Evolutionary conservation across 108 stramenopile genomes (phyloP).

Genomic region (Parmales sp.): DNA sequence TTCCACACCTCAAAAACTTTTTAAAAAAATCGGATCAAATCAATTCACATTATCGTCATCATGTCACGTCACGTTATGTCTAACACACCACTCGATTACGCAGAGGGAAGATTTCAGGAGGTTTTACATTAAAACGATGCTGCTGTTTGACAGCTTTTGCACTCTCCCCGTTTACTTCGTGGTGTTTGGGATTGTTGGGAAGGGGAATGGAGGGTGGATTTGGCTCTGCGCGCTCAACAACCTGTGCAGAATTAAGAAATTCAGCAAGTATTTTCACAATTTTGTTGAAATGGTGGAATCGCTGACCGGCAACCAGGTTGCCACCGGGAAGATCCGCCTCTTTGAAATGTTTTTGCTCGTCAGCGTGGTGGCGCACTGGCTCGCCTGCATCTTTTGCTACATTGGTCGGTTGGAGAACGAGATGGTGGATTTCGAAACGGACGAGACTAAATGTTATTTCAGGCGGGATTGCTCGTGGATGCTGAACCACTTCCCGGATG

Average conservation of each 20-base stretch:
- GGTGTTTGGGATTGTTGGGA: neutral
- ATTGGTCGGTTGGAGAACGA: conserved; percentile 19
- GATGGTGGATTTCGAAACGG: too few relatives aligned
- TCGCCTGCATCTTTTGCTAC: conserved; percentile 29
- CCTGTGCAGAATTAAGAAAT: conserved; percentile 18
- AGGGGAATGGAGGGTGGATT: neutral
- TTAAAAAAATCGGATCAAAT: too few relatives aligned
- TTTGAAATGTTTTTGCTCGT: conserved; percentile 29
- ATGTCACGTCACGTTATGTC: too few relatives aligned
- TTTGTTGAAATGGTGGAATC: conserved; percentile 23
- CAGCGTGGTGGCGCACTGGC: conserved; percentile 31
- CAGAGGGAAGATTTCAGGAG: conserved; percentile 23
- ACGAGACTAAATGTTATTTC: too few relatives aligned
- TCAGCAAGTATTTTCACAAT: conserved; percentile 30
- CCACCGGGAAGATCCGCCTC: conserved; percentile 29
- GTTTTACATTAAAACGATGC: conserved; percentile 22
- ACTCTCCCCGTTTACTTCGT: conserved; percentile 23
- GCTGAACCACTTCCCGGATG: too few relatives aligned
- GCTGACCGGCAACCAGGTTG: conserved; percentile 15
- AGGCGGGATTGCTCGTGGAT: too few relatives aligned
- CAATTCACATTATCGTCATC: too few relatives aligned
- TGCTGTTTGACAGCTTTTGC: conserved; percentile 11
- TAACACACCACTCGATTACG: too few relatives aligned
- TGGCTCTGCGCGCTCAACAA: conserved; percentile 24
- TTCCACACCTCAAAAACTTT: too few relatives aligned